Base-by-base conservation (phyloP, 768 basidiomycete genomes). In the Russula foetens region DNA sequence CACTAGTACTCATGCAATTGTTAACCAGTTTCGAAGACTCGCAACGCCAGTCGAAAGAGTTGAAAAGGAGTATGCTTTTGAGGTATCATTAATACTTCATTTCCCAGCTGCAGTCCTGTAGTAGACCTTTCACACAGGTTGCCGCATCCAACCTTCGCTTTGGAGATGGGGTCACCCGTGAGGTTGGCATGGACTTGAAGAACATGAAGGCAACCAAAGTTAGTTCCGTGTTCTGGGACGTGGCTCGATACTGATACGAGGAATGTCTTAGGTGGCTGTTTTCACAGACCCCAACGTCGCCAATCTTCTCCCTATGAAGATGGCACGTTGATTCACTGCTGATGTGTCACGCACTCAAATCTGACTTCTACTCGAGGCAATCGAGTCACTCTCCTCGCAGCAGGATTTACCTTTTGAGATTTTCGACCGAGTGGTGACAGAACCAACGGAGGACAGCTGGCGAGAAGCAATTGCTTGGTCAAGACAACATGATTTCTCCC, bases 381-480 rank as follows among this genome's bases (percentile, higher is more conserved):
- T 94, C 60, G 83, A 84, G 56, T 85, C 89, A 7, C 78, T 98
- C n/a, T 84, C 92, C 69, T 77, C 84, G 1, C 85, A 93, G 71
- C 74, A 79, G 14, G 84, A 86, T 63, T 80, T 96, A 56, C 80
- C 83, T 0, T 96, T 90, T 68, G 86, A 91, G 67, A 79, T 96
- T 7, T 92, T 85, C 66, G 90, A 90, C 69, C 78, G 80, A 58
- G 88, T 92, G 0, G 82, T 91, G 15, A 81, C 92, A 2, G 96
- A 98, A 69, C 96, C 96, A 0, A 98, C 95, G 0, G 92, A 97
- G 70, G 85, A 82, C 41, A 93, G 88, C 66, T 94, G 88, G 88
- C 78, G 85, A 62, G 80, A 85, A 39, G 96, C 96, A 7, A 96
- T 98, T 65, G 77, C 81, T 4, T 98, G 93, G 86, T 83, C 94